A percentile compares a stretch with the other conserved stretches of the same genome.
These are phyloP conservation scores for Berkeleyomyces basicola DNA, from an alignment of 2,329 filamentous ascomycete species.

Conservation along the genomic window DNA sequence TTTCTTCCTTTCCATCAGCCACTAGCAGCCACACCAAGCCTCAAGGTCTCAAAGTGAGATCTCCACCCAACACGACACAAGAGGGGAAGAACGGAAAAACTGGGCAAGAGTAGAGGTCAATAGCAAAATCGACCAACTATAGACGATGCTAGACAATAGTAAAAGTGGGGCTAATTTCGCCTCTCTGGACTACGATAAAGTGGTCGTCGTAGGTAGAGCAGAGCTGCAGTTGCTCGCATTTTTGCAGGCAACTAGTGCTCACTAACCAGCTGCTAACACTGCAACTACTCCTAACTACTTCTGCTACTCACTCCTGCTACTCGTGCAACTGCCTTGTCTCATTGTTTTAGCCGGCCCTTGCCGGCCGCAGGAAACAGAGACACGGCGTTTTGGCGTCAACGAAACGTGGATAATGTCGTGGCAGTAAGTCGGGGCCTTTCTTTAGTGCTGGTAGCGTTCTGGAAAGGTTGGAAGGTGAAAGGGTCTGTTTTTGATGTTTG, in stretches of 20 bases:
- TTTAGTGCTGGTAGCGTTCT: background rate
- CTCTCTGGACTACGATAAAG: background rate
- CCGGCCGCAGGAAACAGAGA: background rate
- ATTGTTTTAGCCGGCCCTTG: background rate
- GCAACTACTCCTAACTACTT: background rate
- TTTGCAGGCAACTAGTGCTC: background rate
- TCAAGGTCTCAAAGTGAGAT: background rate
- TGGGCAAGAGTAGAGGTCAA: background rate
- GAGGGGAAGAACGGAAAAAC: background rate
- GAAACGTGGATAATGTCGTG: background rate
- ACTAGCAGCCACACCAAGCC: background rate
- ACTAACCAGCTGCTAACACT: background rate
- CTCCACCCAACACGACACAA: background rate
- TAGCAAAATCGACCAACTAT: background rate
- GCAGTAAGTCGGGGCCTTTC: background rate
- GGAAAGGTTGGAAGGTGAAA: too few relatives aligned
- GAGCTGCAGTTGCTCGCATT: background rate
- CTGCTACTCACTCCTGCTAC: background rate
- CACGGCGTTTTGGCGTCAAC: background rate
- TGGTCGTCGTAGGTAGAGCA: background rate
- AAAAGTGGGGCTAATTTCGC: background rate
- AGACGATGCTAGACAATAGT: background rate
- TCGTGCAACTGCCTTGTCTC: background rate
- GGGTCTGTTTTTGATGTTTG: too few relatives aligned
- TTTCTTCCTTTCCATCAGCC: too few relatives aligned